These are phyloP conservation scores for Chenopodium album DNA, from an alignment of 148 eudicot genomes.

Conservation along the genomic window DNA sequence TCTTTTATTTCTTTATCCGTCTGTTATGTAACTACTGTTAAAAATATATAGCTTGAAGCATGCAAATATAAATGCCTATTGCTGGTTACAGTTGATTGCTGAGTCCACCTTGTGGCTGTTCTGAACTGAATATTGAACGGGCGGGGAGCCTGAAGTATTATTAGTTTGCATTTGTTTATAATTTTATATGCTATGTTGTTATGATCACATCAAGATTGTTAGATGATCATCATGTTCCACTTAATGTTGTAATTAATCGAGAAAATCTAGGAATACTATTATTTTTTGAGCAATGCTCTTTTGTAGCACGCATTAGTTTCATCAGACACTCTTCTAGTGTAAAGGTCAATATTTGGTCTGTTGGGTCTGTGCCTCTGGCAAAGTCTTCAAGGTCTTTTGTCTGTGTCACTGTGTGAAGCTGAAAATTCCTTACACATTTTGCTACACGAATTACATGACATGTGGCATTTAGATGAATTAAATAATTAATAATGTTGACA, in stretches of 20 bases:
- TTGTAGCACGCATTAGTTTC: not conserved
- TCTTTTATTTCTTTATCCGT: not conserved
- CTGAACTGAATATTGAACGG: not conserved
- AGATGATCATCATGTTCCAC: not conserved
- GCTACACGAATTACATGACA: not conserved
- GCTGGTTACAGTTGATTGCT: not conserved
- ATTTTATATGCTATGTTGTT: not conserved
- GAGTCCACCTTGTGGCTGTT: no score
- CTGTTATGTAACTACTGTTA: not conserved
- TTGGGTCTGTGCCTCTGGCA: not conserved
- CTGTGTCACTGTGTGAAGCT: not conserved
- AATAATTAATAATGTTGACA: slow-evolving; percentile 24
- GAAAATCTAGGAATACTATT: no score
- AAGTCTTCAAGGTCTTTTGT: not conserved
- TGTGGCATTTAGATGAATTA: slow-evolving; percentile 19
- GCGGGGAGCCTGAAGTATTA: not conserved
- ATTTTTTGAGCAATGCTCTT: not conserved
- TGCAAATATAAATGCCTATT: not conserved
- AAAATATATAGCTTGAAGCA: not conserved
- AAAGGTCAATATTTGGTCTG: not conserved
- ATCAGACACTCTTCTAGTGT: not conserved
- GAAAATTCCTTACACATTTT: not conserved
- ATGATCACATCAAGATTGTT: not conserved
- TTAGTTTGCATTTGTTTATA: not conserved
- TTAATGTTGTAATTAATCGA: not conserved